Conservation (phyloP, 2,329 filamentous ascomycete species). For the Fusarium sp. region DNA sequence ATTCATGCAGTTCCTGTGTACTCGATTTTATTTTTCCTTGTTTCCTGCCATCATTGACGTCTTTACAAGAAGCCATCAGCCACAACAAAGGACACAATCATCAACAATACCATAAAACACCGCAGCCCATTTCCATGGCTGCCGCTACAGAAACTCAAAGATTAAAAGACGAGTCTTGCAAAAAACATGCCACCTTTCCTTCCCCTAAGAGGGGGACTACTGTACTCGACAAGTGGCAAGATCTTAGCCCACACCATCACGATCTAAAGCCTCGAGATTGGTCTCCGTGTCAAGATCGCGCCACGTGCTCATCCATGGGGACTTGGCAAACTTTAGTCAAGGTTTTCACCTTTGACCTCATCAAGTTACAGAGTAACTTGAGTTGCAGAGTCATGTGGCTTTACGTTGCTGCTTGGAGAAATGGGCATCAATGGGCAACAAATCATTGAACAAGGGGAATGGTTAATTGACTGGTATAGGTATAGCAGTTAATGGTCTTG, state of each 20-base stretch:
- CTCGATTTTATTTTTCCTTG: background rate
- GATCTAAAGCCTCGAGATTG: background rate
- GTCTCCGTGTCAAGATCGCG: background rate
- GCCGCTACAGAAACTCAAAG: background rate
- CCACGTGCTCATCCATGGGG: background rate
- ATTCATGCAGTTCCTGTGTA: too few relatives aligned
- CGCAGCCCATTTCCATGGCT: background rate
- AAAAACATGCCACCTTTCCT: background rate
- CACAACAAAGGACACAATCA: background rate
- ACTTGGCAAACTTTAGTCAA: background rate
- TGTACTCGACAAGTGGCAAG: background rate
- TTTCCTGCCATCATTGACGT: background rate
- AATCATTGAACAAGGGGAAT: background rate
- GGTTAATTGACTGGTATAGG: background rate
- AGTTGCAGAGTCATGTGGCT: background rate
- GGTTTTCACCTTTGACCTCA: background rate
- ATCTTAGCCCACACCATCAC: background rate
- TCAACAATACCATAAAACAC: background rate
- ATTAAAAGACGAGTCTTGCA: background rate
- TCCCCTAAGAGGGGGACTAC: background rate
- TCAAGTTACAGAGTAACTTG: background rate
- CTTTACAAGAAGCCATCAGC: background rate
- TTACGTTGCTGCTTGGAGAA: background rate
- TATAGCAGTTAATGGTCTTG: background rate
- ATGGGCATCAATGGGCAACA: background rate